Percentiles rank a stretch among this genome's conserved stretches.
phyloP scores from a whole-genome alignment of 495 filamentous ascomycete species.

The Penicillium soppii region DNA sequence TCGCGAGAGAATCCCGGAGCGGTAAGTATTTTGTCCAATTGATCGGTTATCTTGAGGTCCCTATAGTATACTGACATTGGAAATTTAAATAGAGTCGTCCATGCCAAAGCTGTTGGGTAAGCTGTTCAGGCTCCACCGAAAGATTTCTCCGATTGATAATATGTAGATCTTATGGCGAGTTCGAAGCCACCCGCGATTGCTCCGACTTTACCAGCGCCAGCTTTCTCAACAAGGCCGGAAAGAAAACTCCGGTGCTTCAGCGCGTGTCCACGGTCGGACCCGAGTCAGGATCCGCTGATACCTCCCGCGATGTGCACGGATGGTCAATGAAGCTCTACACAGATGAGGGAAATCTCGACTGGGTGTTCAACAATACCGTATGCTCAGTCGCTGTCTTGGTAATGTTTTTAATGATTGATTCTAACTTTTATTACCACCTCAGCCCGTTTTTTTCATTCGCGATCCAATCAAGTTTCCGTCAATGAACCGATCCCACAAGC shows the following conservation, averaged over 20 bases:
- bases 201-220: slow-evolving; percentile 41
- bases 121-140: neutral
- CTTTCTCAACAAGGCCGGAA: slow-evolving; percentile 52
- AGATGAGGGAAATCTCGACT: slow-evolving; percentile 73
- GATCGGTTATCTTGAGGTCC: neutral
- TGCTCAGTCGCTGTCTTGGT: neutral
- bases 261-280: slow-evolving; percentile 66
- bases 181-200: slow-evolving; percentile 58
- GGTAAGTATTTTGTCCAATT: slow-evolving; percentile 21
- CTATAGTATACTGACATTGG: neutral
- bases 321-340: slow-evolving; percentile 77
- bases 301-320: slow-evolving; percentile 63
- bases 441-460: slow-evolving; percentile 53
- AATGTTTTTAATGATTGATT: neutral
- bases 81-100: slow-evolving; percentile 48
- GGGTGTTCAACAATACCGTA: slow-evolving; percentile 37
- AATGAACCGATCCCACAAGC: slow-evolving; percentile 54
- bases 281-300: slow-evolving; percentile 65
- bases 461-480: slow-evolving; percentile 57
- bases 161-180: slow-evolving; percentile 50
- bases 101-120: slow-evolving; percentile 55
- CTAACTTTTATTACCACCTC: neutral
- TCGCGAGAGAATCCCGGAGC: slow-evolving; percentile 50
- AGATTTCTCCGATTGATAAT: neutral
- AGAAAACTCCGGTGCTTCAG: slow-evolving; percentile 58